Evolutionary conservation across 352 stramenopile species (phyloP), one percentile per base, ranked within the genome.

Genomic region (Phytophthora fragariae): DNA sequence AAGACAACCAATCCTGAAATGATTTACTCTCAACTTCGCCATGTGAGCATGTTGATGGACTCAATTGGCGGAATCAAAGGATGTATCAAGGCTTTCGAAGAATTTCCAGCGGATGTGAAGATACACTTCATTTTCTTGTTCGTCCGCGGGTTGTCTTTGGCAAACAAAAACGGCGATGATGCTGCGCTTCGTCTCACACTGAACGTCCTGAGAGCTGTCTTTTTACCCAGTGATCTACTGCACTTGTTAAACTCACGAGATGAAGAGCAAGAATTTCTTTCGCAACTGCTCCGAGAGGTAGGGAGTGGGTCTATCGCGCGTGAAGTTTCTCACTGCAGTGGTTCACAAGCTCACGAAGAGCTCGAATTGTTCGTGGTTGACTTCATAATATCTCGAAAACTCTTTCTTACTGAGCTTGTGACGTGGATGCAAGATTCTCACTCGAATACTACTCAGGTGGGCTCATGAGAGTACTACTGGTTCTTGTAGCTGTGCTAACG

Each of bases 41-140:
- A 78, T 17, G 21, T 86, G 8, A 86, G 81, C 24, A 15, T 85
- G 19, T 37, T 87, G 52, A 59, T 90, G 62, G 77, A 79, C 65
- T 54, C 50, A 21, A 55, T 67, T 14, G 63, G 58, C 44, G 63
- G 73, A 14, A 5, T 72, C 3, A 66, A 77, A 65, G 66, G 49
- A 33, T 73, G 74, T 49, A 62, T 33, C 7, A 62, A 62, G 24
- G 53, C 67, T 15, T 72, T 81, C 54, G 47, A 65, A 12, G 58
- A 19, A 2, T 69, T 73, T 56, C 7, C 44, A 37, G 21, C 29
- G 29, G 75, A 71, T 63, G 53, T 31, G 5, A 80, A 77, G 50
- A 10, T 37, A n/a, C 33, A 29, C 14, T 69, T 82, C 9, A 15
- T 77, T 15, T 67, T 73, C 19, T 68, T 69, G 33, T 75, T 72